Base-by-base conservation (phyloP, 2,329 filamentous ascomycete species). In the Alternaria longipes region DNA sequence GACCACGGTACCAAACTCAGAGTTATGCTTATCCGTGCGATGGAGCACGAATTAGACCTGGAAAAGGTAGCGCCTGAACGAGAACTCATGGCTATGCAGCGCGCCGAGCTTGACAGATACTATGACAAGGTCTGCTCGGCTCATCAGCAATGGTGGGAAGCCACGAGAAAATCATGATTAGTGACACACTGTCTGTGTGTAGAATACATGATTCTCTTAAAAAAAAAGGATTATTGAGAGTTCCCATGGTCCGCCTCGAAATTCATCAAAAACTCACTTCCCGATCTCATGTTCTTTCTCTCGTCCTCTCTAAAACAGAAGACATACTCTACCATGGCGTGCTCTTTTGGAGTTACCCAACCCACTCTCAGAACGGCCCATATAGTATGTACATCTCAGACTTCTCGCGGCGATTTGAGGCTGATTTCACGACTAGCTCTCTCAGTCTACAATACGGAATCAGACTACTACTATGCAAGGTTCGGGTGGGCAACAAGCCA, bases 41-140 rank as follows among this genome's bases (percentile, higher is more conserved):
- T 69, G 63, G 63, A 69, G 11, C 59, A 60, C 0, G 67, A 69
- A 8, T 30, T 69, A 22, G 61, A 69, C 18, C 49, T 62, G 14
- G 11, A 20, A 12, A 55, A 36, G 16, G 58, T 56, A 3, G 62
- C 57, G 9, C 64, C 61, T 2, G 56, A 59, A 42, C 36, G 34
- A 2, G 30, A 66, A 18, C 32, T 66, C 3, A 26, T 45, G 11
- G 18, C 26, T 5, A 66, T 69, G 65, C 46, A 52, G 8, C 45
- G 55, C 6, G 30, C 46, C 4, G 60, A 61, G 4, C 54, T 69
- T 24, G 24, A 60, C 3, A 46, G 8, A 0, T 60, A 63, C 18
- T 41, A 54, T 34, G 7, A 4, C 3, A 58, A 54, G 14, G 58
- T 50, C 12, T 42, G 20, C 18, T 41, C 55, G 3, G 62, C 49